phyloP scores from a whole-genome alignment of 352 stramenopile genomes.

The Pythium pyrilobum region DNA sequence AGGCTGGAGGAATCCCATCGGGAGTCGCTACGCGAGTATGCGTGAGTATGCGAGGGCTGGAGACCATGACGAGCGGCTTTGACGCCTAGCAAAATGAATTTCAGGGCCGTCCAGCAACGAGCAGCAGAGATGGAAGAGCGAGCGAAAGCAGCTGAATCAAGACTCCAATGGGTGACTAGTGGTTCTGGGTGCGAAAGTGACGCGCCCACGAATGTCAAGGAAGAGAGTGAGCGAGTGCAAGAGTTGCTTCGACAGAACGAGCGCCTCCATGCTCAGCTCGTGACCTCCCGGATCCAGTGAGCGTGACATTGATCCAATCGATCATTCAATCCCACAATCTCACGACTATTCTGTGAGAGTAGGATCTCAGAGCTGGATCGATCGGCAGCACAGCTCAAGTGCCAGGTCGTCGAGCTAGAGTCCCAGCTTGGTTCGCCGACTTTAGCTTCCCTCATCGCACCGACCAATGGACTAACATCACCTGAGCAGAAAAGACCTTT shows the following conservation, averaged over 20 bases:
- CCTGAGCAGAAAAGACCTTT: not conserved
- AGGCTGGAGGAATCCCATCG: conserved; percentile 20
- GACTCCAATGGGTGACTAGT: not conserved
- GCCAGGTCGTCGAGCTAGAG: conserved; percentile 15
- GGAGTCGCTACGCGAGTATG: conserved; percentile 17
- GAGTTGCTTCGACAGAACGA: conserved; percentile 25
- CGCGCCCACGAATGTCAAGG: not conserved
- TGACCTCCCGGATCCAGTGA: conserved; percentile 16
- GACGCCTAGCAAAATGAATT: too few species aligned
- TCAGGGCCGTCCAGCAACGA: conserved; percentile 15
- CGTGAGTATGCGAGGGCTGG: conserved; percentile 12
- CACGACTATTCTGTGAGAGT: not conserved
- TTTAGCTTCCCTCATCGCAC: not conserved
- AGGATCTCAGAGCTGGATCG: conserved; percentile 6
- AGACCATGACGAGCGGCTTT: too few species aligned
- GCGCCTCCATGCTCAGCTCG: conserved; percentile 17
- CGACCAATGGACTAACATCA: not conserved
- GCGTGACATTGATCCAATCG: not conserved
- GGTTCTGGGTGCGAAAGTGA: not conserved
- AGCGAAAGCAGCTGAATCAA: not conserved
- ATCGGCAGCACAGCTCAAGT: not conserved
- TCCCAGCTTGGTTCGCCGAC: conserved; percentile 10
- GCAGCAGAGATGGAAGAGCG: conserved; percentile 14
- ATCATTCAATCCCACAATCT: too few species aligned
- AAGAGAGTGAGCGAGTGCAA: not conserved